phyloP scores from a whole-genome alignment of 2,329 filamentous ascomycete species.

The Stylonectria norvegica region DNA sequence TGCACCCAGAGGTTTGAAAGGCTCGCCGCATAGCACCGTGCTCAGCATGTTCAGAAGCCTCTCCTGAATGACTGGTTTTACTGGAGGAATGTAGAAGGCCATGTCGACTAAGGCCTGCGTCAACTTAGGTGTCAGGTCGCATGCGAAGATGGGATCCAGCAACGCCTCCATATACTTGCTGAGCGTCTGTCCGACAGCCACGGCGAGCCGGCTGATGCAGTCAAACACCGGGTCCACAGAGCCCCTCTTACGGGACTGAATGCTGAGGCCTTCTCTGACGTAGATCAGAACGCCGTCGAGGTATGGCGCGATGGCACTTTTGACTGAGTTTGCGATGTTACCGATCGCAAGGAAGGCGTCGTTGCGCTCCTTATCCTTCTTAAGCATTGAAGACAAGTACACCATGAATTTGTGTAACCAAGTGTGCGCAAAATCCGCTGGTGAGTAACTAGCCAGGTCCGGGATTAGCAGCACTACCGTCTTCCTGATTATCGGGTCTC shows the following conservation, averaged over 20 bases:
- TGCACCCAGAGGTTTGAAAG: conserved; percentile 88
- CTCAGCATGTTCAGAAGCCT: conserved; percentile 92
- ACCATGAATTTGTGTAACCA: conserved; percentile 97
- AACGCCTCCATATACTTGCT: conserved; percentile 98
- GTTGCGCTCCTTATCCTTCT: conserved; percentile 91
- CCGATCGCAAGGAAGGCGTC: conserved; percentile 94
- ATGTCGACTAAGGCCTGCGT: conserved; percentile 97
- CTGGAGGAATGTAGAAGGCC: conserved; percentile 96
- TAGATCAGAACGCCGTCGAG: conserved; percentile 91
- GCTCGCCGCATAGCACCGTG: conserved; percentile 85
- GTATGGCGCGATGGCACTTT: conserved; percentile 91
- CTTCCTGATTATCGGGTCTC: conserved; percentile 80
- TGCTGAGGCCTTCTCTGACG: conserved; percentile 83
- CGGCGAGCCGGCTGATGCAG: conserved; percentile 93
- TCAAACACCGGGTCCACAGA: conserved; percentile 83
- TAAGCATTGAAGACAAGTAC: conserved; percentile 87
- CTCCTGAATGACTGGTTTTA: conserved; percentile 90
- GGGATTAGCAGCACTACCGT: conserved; percentile 91
- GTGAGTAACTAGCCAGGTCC: conserved; percentile 87
- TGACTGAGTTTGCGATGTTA: conserved; percentile 92
- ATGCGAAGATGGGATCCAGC: conserved; percentile 94
- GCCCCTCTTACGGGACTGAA: conserved; percentile 66
- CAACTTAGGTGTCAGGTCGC: conserved; percentile 87
- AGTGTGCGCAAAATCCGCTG: conserved; percentile 79
- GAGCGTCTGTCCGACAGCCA: conserved; percentile 91